Base-by-base conservation (phyloP, 1,284 basidiomycete species). In the Marasmius sp. region DNA sequence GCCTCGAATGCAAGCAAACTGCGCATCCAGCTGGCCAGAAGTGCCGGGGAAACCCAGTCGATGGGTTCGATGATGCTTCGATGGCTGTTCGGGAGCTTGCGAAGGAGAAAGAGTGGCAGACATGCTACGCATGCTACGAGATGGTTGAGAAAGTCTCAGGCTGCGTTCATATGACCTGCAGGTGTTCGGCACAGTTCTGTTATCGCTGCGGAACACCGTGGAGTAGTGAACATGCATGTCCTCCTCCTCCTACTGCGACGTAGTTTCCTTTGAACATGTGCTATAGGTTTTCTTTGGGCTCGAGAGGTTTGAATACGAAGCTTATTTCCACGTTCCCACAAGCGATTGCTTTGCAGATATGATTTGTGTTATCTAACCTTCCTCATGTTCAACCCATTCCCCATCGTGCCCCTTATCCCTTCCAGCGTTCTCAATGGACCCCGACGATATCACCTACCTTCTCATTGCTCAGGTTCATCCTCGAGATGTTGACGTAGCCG, bases 401-500 rank as follows among this genome's bases (percentile, higher is more conserved):
- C 8, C 6, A n/a, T 6, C 45, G 1, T 6, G 16, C n/a, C n/a
- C 45, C 20, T 47, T 47, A n/a, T 51, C n/a, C 47, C 36, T 51
- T 51, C 45, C 33, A 20, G 7, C 34, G 10, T 18, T 50, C 22
- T 9, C 50, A 33, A 36, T 38, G 50, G 50, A 50, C 55, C 56
- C 50, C 43, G 66, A 67, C 41, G 50, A 33, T 18, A 59, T 51
- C 9, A 61, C 59, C 36, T 52, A 36, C n/a, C 48, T 63, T 14
- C 57, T 66, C 56, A 64, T 74, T 36, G 70, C 72, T 3, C 34
- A 74, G 57, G 71, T 79, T 48, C 59, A 64, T 12, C 70, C 81
- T 52, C 66, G 74, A 36, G 79, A 81, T 62, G 71, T 84, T n/a
- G 75, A 76, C 27, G 71, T 74, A 12, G 56, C 79, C 27, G 67